Base-by-base conservation (phyloP, 306 rosid genomes). In the Hippophae rhamnoides region DNA sequence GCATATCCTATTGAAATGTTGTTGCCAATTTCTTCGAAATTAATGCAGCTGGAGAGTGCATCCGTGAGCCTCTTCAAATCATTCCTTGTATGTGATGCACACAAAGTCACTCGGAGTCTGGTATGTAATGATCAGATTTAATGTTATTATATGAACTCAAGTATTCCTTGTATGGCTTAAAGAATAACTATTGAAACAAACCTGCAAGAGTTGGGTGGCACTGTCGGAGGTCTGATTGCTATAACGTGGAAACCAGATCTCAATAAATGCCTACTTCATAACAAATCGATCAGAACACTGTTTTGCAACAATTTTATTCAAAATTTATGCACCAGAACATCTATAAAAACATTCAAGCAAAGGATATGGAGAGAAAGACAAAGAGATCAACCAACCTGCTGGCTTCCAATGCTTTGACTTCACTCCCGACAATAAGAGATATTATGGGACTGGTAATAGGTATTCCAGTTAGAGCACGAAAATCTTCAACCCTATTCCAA, bases 171-270 rank as follows among this genome's bases (percentile, higher is more conserved):
- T 23, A 25, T 54, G 7, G 5, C 40, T 38, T 25, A 6, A 54
- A 52, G 47, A 25, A 10, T 12, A 23, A 49, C 53, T 49, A 49
- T 52, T 48, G 23, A 49, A 70, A 52, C 38, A 54, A 70, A 92
- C 99, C 99, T 85, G 99, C 99, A 92, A 11, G 95, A 85, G 79
- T 92, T 88, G 45, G 93, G 90, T 55, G 96, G 87, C 78, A 92
- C 99, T 1, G 95, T 85, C 52, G 99, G 98, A 48, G 98, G 98
- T 68, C 95, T 74, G 60, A 92, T 92, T 54, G 98, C 98, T 43
- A 95, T 85, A 65, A 92, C 95, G 23, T 88, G 99, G 67, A 92
- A 87, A 67, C 99, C 99, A 50, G 96, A 80, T 76, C 81, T 81
- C 78, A 92, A 62, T 80, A 88, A 63, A 75, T 84, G 68, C 77